phyloP scores from a whole-genome alignment of 2,329 filamentous ascomycete genomes.

The Celoporthe dispersa region DNA sequence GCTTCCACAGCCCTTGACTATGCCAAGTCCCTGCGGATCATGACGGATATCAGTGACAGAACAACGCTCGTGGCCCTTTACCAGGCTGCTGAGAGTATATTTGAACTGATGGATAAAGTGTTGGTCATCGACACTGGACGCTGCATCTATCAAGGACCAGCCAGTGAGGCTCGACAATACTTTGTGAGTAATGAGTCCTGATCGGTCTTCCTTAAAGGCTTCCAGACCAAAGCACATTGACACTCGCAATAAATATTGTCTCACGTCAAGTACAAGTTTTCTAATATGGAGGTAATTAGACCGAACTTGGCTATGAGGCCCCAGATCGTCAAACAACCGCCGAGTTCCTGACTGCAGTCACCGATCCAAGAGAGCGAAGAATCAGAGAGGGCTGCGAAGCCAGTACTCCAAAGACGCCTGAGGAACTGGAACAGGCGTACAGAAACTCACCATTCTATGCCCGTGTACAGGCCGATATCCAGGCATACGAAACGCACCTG shows the following conservation, averaged over 20 bases:
- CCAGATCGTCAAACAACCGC: conserved; percentile 67
- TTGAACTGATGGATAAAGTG: conserved; percentile 71
- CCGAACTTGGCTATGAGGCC: conserved; percentile 66
- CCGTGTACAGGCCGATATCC: conserved; percentile 59
- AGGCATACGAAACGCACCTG: conserved; percentile 44
- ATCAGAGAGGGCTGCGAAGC: conserved; percentile 69
- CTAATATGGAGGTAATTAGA: too few relatives aligned
- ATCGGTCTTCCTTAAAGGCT: not conserved
- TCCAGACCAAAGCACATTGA: not conserved
- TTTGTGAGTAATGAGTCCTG: conserved; percentile 52
- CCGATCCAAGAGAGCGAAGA: conserved; percentile 72
- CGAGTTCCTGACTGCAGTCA: conserved; percentile 78
- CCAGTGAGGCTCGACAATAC: conserved; percentile 64
- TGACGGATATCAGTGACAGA: conserved; percentile 66
- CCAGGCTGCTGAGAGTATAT: conserved; percentile 63
- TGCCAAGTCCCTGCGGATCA: conserved; percentile 64
- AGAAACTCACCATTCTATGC: conserved; percentile 62
- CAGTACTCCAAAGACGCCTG: conserved; percentile 69
- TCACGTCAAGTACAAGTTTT: not conserved
- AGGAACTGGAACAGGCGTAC: conserved; percentile 71
- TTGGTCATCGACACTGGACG: conserved; percentile 69
- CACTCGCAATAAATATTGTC: too few relatives aligned
- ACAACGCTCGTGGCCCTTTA: conserved; percentile 69
- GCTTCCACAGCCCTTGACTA: conserved; percentile 69
- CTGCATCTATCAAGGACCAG: conserved; percentile 70